Evolutionary conservation across 768 basidiomycete genomes (phyloP), one percentile per base, ranked within the genome.

Genomic region (Mycena olivaceomarginata): DNA sequence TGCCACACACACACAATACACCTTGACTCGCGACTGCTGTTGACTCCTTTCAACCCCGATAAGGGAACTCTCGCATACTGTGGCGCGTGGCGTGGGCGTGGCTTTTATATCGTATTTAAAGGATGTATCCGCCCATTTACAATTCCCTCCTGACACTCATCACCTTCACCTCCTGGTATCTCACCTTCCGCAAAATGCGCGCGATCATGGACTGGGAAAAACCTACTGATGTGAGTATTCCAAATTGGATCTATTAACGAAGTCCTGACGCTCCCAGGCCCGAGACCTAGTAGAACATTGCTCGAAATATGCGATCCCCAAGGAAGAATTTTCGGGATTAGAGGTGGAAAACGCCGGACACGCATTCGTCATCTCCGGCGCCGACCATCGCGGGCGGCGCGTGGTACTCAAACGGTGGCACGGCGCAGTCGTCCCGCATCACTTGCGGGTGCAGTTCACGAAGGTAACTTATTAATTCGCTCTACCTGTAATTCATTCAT

Each of bases 371-470:
- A 69, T 79, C 0, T 74, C 59, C n/a, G 37, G 37, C 1, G 75
- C 68, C 12, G 46, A 65, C 12, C 66, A 77, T 65, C 72, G 69
- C 15, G 68, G 72, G 2, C 72, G 15, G 18, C 48, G 53, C 12
- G 75, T 79, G 4, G 62, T 65, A 0, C 16, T 79, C 22, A 79
- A 79, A 62, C 78, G 75, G 25, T 79, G 78, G 78, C 78, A 79
- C 22, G 78, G 68, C 41, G 68, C 78, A 9, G 25, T 57, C 12
- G 65, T 79, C 18, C 48, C 72, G 0, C 15, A 74, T n/a, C 22
- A 67, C 7, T 39, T 20, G 7, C 78, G 78, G 4, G 68, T 73
- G 3, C 20, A 56, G 15, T 77, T 79, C 10, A 41, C 75, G 12
- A 68, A 79, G 69, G 78, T 79, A 20, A 45, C 22, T 59, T 31